These are phyloP conservation scores for Choanephora cucurbitarum DNA, from an alignment of 371 early-diverging fungal genomes.

Conservation along the genomic window DNA sequence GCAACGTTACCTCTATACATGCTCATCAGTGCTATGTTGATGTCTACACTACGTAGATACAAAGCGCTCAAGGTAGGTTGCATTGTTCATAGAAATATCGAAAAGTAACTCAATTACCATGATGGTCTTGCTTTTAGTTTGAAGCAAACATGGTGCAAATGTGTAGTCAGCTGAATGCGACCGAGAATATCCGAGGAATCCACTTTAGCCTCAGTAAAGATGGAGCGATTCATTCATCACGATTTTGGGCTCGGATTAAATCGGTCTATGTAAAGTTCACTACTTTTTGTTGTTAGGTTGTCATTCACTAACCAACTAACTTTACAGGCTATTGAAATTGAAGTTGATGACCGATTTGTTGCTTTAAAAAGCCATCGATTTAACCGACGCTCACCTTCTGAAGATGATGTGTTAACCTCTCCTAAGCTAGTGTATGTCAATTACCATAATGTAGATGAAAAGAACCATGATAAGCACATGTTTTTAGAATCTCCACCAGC, in stretches of 20 bases:
- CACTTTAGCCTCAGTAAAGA: constrained; percentile 40
- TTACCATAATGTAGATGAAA: constrained; percentile 11
- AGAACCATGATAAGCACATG: constrained; percentile 8
- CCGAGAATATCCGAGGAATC: constrained; percentile 52
- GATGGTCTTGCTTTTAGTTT: constrained; percentile 38
- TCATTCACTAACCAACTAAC: not conserved
- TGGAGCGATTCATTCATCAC: constrained; percentile 9
- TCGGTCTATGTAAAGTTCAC: constrained; percentile 19
- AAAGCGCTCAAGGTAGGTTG: constrained; percentile 26
- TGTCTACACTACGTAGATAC: constrained; percentile 27
- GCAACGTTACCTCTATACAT: no score
- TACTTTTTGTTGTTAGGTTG: no score
- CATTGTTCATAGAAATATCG: no score
- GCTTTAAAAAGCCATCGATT: constrained; percentile 33
- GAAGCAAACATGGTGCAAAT: constrained; percentile 38
- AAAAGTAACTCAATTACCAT: no score
- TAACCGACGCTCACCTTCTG: constrained; percentile 17
- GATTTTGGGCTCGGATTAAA: constrained; percentile 10
- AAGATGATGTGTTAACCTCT: constrained; percentile 7
- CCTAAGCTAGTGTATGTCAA: constrained; percentile 16
- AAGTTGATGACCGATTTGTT: constrained; percentile 40
- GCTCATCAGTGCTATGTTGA: no score
- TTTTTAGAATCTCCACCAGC: constrained; percentile 18
- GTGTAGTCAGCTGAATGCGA: constrained; percentile 48
- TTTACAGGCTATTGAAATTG: constrained; percentile 34